These are phyloP conservation scores for Neurospora sp. DNA, from an alignment of 495 filamentous ascomycete species.

Conservation along the genomic window DNA sequence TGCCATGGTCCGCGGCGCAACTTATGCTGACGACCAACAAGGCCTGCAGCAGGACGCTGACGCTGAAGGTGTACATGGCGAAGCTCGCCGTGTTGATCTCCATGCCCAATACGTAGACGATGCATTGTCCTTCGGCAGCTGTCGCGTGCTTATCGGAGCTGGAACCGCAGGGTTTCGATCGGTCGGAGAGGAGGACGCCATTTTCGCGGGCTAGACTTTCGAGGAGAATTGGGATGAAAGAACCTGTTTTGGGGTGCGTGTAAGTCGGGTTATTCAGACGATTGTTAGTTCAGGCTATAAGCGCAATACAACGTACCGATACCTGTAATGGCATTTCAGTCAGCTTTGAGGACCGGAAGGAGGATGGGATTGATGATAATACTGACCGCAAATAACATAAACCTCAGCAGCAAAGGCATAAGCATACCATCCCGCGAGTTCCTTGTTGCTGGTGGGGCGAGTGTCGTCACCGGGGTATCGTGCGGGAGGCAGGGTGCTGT, in stretches of 20 bases:
- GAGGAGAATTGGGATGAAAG: slow-evolving; percentile 92
- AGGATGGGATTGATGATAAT: neutral
- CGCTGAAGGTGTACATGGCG: slow-evolving; percentile 94
- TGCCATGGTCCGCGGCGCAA: slow-evolving; percentile 90
- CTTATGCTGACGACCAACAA: slow-evolving; percentile 90
- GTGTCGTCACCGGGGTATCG: slow-evolving; percentile 77
- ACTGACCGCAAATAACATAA: slow-evolving; percentile 86
- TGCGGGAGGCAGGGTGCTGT: slow-evolving; percentile 4
- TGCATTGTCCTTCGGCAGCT: slow-evolving; percentile 55
- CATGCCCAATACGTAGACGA: slow-evolving; percentile 69
- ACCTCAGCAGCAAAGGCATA: slow-evolving; percentile 98
- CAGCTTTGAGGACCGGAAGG: neutral
- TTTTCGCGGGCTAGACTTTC: slow-evolving; percentile 88
- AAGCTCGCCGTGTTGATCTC: slow-evolving; percentile 95
- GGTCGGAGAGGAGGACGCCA: slow-evolving; percentile 72
- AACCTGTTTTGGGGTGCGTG: slow-evolving; percentile 41
- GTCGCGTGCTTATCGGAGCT: slow-evolving; percentile 22
- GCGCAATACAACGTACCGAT: slow-evolving; percentile 17
- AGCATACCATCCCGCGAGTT: slow-evolving; percentile 88
- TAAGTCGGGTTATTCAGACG: neutral
- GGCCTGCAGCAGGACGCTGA: slow-evolving; percentile 82
- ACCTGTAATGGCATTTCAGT: slow-evolving; percentile 4
- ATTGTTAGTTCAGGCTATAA: neutral
- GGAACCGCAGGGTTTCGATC: slow-evolving; percentile 54
- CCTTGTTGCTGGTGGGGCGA: slow-evolving; percentile 72